These are phyloP conservation scores for Candida alai DNA, from an alignment of 805 yeast genomes.

Conservation along the genomic window DNA sequence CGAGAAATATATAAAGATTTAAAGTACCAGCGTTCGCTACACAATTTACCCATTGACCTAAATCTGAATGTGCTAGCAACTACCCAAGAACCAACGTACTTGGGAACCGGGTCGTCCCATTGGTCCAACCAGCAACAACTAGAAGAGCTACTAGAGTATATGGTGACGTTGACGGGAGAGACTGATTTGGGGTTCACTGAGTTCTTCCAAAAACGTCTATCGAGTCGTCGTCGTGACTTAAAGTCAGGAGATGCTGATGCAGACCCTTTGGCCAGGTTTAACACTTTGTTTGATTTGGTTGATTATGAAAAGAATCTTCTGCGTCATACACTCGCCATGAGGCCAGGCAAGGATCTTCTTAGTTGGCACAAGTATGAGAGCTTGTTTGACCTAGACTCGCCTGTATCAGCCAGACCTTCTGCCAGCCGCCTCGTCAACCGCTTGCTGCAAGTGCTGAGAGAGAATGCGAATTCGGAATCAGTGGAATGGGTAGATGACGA, in stretches of 20 bases:
- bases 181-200: conserved; percentile 5
- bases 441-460: too few relatives aligned
- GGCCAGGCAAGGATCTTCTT: conserved; percentile 18
- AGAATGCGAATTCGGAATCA: conserved; percentile 10
- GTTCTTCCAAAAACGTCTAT: conserved; percentile 6
- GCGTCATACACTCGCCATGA: conserved; percentile 14
- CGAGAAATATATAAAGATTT: conserved; percentile 59
- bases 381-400: conserved; percentile 13
- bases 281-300: conserved; percentile 27
- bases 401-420: background rate
- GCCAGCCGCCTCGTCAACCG: background rate
- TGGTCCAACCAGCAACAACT: conserved; percentile 32
- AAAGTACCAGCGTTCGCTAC: conserved; percentile 40
- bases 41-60: conserved; percentile 6
- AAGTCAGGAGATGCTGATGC: conserved; percentile 2
- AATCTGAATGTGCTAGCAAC: conserved; percentile 8
- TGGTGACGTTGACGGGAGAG: conserved; percentile 18
- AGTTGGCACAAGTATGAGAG: conserved; percentile 17
- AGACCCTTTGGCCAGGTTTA: conserved; percentile 13
- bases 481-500: conserved; percentile 6
- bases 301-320: conserved; percentile 17
- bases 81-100: conserved; percentile 9
- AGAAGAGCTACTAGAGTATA: conserved; percentile 27
- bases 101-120: conserved; percentile 20
- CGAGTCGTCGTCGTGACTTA: too few relatives aligned